Base-by-base conservation (phyloP, 2,329 filamentous ascomycete species). In the Ascosphaera aggregata region DNA sequence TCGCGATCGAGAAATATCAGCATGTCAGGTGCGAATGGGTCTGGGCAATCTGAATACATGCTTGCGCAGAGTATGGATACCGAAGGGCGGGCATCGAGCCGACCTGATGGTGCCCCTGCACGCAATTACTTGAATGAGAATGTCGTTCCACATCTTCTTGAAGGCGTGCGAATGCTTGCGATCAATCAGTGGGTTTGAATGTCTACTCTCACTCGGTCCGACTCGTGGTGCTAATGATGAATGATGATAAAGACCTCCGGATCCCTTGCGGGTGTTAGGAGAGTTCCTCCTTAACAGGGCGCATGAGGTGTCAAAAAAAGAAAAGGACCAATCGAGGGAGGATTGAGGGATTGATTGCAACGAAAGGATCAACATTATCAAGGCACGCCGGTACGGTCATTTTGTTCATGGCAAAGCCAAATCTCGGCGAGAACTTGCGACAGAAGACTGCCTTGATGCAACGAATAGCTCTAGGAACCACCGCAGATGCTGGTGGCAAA, bases 91-190 rank as follows among this genome's bases (percentile, higher is more conserved):
- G 31, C 13, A 35, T 48, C 35, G 4, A 11, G 11, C 22, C 64
- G 69, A 1, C 56, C 66, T 1, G 73, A 80, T 49, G 76, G 77
- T 36, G 77, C 76, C 17, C 71, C 74, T 1, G 71, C 72, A 3
- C 67, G 78, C 35, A 67, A 71, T 48, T 84, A 81, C 52, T 56
- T 84, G 47, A 82, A 82, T 50, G 64, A 66, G 37, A 79, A 73
- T 48, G 67, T 84, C 32, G 78, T 76, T 0, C 69, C 69, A 1
- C 66, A 69, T 18, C 50, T 84, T 42, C 58, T 82, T 31, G 76
- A 82, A 48, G 78, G 76, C 18, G 78, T 84, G 74, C 82, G 81
- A 59, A 56, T 66, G 40, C 53, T 84, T 43, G 75, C 74, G 3
- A 73, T 69, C 46, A 73, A 81, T 34, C 70, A 76, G 77, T 81